Percentiles rank a stretch among this genome's conserved stretches.
phyloP scores from a whole-genome alignment of 2,329 filamentous ascomycete species.

The Sclerotinia nivalis region DNA sequence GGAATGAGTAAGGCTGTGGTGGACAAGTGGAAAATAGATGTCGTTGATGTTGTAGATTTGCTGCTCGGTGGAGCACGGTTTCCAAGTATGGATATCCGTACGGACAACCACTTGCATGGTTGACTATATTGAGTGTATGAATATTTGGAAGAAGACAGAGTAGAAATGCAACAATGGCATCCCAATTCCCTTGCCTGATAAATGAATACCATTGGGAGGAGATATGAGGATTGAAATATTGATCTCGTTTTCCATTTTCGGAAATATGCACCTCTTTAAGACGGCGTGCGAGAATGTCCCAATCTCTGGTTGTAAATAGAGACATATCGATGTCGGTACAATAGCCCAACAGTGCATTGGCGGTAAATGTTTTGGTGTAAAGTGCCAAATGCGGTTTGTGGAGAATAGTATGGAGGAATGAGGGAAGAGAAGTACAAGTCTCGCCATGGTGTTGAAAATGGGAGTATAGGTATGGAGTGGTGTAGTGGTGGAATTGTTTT shows the following conservation, averaged over 20 bases:
- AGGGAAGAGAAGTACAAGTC: constrained; percentile 11
- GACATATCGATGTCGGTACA: constrained; percentile 11
- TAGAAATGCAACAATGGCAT: constrained; percentile 16
- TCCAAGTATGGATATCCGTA: constrained; percentile 24
- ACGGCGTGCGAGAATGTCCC: background rate
- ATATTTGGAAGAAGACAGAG: constrained; percentile 25
- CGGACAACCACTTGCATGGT: constrained; percentile 20
- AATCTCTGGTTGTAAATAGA: background rate
- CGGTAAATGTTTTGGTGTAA: constrained; percentile 18
- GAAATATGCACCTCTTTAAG: background rate
- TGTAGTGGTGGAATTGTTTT: constrained; percentile 9
- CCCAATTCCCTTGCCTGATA: constrained; percentile 18
- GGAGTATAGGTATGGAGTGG: constrained; percentile 20
- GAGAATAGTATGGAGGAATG: constrained; percentile 17
- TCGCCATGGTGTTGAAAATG: constrained; percentile 17
- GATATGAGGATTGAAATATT: background rate
- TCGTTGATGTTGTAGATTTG: constrained; percentile 10
- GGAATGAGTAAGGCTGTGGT: background rate
- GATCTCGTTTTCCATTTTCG: background rate
- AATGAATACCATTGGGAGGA: constrained; percentile 2
- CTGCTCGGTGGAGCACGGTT: constrained; percentile 17
- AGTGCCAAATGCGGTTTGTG: constrained; percentile 8
- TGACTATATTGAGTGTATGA: constrained; percentile 19
- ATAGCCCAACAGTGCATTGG: constrained; percentile 19
- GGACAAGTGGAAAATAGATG: too few relatives aligned